These are phyloP conservation scores for Coemansia guatemalensis DNA, from an alignment of 192 early-diverging fungal species.

Conservation along the genomic window DNA sequence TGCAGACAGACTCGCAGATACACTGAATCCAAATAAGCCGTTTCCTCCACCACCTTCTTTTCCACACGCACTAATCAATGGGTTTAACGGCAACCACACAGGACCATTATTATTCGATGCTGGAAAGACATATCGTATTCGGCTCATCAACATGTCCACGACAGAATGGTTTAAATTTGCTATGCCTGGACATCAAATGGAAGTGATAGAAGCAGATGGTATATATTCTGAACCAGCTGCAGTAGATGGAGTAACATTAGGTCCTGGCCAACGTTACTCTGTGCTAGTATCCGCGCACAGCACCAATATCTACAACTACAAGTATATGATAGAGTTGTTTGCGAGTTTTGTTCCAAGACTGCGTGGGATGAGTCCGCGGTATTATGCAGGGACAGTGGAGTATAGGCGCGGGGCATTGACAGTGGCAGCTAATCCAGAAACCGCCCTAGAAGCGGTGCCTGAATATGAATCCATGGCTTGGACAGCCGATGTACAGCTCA, in stretches of 20 bases:
- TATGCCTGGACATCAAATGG: slow-evolving; percentile 15
- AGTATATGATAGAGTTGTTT: slow-evolving; percentile 10
- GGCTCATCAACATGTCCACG: slow-evolving; percentile 16
- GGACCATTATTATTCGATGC: slow-evolving; percentile 5
- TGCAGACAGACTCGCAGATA: slow-evolving; percentile 32
- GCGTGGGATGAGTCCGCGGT: slow-evolving; percentile 3
- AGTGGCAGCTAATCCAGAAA: no score
- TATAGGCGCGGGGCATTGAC: slow-evolving; percentile 4
- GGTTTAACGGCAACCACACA: slow-evolving; percentile 8
- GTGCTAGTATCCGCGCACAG: slow-evolving; percentile 17
- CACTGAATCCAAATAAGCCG: slow-evolving; percentile 40
- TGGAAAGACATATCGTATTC: slow-evolving; percentile 16
- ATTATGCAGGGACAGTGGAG: slow-evolving; percentile 4
- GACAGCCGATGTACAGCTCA: no score
- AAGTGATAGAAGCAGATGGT: slow-evolving; percentile 14
- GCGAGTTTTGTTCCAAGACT: slow-evolving; percentile 1
- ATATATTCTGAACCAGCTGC: background rate
- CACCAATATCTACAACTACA: slow-evolving; percentile 18
- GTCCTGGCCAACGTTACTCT: slow-evolving; percentile 22
- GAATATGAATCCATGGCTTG: no score
- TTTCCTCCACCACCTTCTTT: background rate
- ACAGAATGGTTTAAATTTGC: slow-evolving; percentile 15
- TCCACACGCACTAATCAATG: slow-evolving; percentile 16
- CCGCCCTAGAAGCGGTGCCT: no score
- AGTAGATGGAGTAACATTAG: slow-evolving; percentile 5